Evolutionary conservation across 805 yeast genomes (phyloP).

Genomic region (Teunomyces panamensis): DNA sequence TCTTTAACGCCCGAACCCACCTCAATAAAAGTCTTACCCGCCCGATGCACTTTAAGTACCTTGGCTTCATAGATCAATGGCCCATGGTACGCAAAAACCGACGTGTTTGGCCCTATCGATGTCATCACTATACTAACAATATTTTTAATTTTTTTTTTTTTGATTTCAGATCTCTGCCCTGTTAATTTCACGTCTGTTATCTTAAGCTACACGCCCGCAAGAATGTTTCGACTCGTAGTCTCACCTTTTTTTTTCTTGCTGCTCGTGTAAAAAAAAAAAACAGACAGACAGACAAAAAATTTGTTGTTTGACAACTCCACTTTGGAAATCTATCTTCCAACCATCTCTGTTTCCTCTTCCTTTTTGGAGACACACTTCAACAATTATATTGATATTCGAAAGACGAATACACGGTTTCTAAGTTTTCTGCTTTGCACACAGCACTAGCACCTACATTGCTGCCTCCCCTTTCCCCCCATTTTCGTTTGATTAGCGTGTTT

Average conservation of each 20-base stretch:
- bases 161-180: neutral
- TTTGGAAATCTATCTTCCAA: neutral
- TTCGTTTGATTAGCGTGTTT: too few relatives aligned
- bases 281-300: neutral
- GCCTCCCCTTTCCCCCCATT: too few relatives aligned
- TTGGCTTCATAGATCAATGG: slow-evolving; percentile 89
- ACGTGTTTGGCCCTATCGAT: neutral
- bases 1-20: slow-evolving; percentile 38
- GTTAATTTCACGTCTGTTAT: too few relatives aligned
- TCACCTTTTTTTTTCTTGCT: neutral
- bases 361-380: too few relatives aligned
- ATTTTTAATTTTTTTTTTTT: neutral
- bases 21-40: slow-evolving; percentile 41
- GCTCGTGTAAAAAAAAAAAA: neutral
- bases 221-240: neutral
- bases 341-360: neutral
- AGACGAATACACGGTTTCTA: too few relatives aligned
- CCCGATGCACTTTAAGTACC: slow-evolving; percentile 60
- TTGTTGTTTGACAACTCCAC: neutral
- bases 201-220: too few relatives aligned
- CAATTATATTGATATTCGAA: too few relatives aligned
- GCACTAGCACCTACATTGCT: too few relatives aligned
- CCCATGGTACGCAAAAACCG: slow-evolving; percentile 78
- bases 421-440: too few relatives aligned
- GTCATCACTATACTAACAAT: neutral